Conservation (phyloP, 169 alveolate species). For the Cryptosporidium bovis region DNA sequence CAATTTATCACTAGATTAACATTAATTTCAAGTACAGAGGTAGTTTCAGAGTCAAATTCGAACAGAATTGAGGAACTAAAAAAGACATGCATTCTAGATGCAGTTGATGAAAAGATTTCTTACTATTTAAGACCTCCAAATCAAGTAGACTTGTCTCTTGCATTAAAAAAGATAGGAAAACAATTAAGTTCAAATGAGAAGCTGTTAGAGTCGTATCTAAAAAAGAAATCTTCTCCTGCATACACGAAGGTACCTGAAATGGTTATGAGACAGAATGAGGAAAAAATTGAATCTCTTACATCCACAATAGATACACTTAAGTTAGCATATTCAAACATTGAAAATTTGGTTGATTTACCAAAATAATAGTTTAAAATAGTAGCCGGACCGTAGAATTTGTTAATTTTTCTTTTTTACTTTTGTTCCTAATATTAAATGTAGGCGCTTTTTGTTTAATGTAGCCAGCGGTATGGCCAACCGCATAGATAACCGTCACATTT, state of each 20-base stretch:
- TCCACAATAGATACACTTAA: conserved; percentile 28
- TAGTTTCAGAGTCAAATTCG: conserved; percentile 7
- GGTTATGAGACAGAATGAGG: conserved; percentile 82
- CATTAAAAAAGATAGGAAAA: conserved; percentile 78
- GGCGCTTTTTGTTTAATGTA: neutral
- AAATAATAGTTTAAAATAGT: neutral
- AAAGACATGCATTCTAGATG: conserved; percentile 34
- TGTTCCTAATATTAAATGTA: neutral
- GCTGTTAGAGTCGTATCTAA: conserved; percentile 83
- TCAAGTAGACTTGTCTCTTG: conserved; percentile 75
- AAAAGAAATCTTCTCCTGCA: conserved; percentile 73
- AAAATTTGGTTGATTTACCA: neutral
- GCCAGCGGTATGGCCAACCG: conserved; percentile 34
- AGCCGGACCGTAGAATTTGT: neutral
- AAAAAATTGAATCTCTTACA: conserved; percentile 81
- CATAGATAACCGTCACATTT: conserved; percentile 56
- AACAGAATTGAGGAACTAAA: conserved; percentile 14
- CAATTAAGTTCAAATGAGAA: conserved; percentile 81
- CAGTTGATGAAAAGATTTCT: conserved; percentile 79
- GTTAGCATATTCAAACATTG: conserved; percentile 37
- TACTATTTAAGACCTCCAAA: conserved; percentile 78
- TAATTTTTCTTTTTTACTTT: neutral
- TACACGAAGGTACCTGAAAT: conserved; percentile 85
- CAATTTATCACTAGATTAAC: conserved; percentile 33
- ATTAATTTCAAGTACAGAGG: conserved; percentile 15